Evolutionary conservation across 1,284 basidiomycete species (phyloP).

Genomic region (Austroboletus niveus): DNA sequence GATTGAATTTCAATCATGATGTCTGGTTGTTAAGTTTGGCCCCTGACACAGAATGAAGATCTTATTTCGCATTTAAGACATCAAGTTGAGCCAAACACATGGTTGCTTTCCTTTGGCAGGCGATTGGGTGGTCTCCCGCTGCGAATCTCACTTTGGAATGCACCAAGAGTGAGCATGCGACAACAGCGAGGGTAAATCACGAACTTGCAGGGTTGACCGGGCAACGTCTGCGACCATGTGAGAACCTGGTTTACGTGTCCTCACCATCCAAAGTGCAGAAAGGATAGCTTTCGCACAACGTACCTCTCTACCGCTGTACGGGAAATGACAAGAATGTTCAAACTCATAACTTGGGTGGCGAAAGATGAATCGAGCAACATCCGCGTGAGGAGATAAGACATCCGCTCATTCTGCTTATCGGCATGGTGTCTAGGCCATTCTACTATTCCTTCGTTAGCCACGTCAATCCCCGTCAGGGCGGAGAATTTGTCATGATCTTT

Average conservation of each 20-base stretch:
- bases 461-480: constrained; percentile 15
- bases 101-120: constrained; percentile 45
- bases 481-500: too few relatives aligned
- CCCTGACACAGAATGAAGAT: constrained; percentile 54
- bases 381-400: constrained; percentile 65
- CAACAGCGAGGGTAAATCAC: constrained; percentile 42
- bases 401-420: constrained; percentile 56
- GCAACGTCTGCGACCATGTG: constrained; percentile 47
- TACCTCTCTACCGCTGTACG: constrained; percentile 29
- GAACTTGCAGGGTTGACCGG: constrained; percentile 62
- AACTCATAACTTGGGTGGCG: constrained; percentile 52
- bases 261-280: too few relatives aligned
- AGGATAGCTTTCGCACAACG: constrained; percentile 24
- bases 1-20: constrained; percentile 56
- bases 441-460: background rate
- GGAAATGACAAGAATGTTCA: constrained; percentile 56
- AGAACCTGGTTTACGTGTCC: too few relatives aligned
- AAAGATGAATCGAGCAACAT: constrained; percentile 61
- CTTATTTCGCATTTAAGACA: constrained; percentile 35
- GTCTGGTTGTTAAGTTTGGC: constrained; percentile 42
- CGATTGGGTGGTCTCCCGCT: constrained; percentile 56
- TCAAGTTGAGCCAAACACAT: background rate
- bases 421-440: constrained; percentile 35
- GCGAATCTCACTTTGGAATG: constrained; percentile 20
- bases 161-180: too few relatives aligned